A percentile compares a stretch with the other conserved stretches of the same genome.
Conservation (phyloP, 352 stramenopile genomes). For the Globisporangium polare region DNA sequence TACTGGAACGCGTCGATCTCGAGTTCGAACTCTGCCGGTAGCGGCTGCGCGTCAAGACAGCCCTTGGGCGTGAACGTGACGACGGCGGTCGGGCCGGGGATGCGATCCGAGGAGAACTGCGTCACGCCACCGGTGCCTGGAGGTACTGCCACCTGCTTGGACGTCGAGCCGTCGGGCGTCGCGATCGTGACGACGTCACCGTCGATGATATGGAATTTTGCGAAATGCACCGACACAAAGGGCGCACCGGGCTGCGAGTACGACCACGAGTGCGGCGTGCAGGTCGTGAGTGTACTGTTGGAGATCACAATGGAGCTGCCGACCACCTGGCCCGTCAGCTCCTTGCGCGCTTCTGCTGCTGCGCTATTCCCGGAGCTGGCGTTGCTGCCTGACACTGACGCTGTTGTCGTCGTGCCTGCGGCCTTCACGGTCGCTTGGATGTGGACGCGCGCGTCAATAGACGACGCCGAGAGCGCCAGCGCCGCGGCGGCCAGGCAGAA, state of each 20-base stretch:
- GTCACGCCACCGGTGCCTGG: constrained; percentile 10
- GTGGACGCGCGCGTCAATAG: background rate
- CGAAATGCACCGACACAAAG: constrained; percentile 45
- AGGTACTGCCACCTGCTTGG: constrained; percentile 17
- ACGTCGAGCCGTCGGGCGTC: constrained; percentile 15
- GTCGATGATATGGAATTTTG: constrained; percentile 25
- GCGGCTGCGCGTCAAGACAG: background rate
- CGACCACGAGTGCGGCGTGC: constrained; percentile 15
- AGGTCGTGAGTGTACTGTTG: constrained; percentile 29
- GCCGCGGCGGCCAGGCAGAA: background rate
- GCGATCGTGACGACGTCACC: constrained; percentile 27
- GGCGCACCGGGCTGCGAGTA: constrained; percentile 24
- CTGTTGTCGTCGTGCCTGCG: background rate
- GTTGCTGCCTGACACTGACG: background rate
- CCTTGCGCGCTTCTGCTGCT: background rate
- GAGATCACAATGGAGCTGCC: constrained; percentile 28
- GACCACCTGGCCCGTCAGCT: constrained; percentile 24
- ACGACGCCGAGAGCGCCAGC: background rate
- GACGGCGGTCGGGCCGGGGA: constrained; percentile 23
- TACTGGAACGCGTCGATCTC: constrained; percentile 31
- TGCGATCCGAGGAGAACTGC: constrained; percentile 29
- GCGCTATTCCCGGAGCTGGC: background rate
- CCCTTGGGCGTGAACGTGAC: constrained; percentile 25
- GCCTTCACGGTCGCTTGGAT: background rate
- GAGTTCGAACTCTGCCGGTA: constrained; percentile 22